Evolutionary conservation across 768 basidiomycete genomes (phyloP).

Genomic region (Mycena epipterygia): DNA sequence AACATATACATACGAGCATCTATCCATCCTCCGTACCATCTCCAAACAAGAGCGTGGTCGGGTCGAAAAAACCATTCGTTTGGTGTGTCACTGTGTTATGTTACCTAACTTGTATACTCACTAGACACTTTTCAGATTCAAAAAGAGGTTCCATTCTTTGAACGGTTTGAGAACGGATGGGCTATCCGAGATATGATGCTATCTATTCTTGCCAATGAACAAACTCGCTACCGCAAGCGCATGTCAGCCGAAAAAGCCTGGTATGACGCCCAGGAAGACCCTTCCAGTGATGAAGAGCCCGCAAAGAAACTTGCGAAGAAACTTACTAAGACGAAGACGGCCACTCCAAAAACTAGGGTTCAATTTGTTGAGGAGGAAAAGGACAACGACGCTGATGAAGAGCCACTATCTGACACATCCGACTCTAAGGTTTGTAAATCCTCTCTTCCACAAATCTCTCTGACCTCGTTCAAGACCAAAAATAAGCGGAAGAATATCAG

Average conservation of each 20-base stretch:
- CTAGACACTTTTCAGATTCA: not conserved
- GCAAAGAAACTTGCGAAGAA: not conserved
- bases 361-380: too few relatives aligned
- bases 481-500: too few relatives aligned
- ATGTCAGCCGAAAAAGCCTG: not conserved
- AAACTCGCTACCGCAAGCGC: not conserved
- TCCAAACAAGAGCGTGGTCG: not conserved
- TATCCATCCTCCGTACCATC: not conserved
- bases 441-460: too few relatives aligned
- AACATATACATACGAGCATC: not conserved
- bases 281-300: not conserved
- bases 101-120: not conserved
- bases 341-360: too few relatives aligned
- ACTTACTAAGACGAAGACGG: too few relatives aligned
- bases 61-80: not conserved
- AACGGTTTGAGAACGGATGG: constrained; percentile 1
- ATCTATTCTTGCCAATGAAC: not conserved
- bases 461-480: too few relatives aligned
- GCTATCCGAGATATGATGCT: not conserved
- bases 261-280: not conserved
- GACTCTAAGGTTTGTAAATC: too few relatives aligned
- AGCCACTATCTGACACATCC: too few relatives aligned
- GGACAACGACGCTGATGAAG: too few relatives aligned
- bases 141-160: not conserved
- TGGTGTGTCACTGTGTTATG: not conserved